A percentile compares a stretch with the other conserved stretches of the same genome.
phyloP scores from a whole-genome alignment of 176 grass and related monocot genomes.

The Pontederia crassipes region DNA sequence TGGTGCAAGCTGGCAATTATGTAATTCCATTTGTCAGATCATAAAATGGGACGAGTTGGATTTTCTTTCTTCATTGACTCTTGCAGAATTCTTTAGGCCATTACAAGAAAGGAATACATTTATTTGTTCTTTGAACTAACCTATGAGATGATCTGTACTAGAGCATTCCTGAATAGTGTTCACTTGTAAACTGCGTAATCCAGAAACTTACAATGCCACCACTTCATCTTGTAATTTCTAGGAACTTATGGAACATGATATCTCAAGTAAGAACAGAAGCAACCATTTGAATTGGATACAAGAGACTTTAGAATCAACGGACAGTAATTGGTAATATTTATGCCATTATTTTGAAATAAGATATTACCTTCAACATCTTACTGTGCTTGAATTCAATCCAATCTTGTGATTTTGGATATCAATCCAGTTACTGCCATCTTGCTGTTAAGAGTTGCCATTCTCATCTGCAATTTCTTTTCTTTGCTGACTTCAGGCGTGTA shows the following conservation, averaged over 20 bases:
- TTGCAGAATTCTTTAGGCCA: too few relatives aligned
- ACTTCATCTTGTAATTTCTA: slow-evolving; percentile 14
- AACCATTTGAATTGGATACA: slow-evolving; percentile 34
- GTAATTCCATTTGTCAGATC: too few relatives aligned
- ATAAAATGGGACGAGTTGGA: too few relatives aligned
- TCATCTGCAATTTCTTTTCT: slow-evolving; percentile 9
- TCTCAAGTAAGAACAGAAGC: slow-evolving; percentile 24
- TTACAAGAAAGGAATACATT: too few relatives aligned
- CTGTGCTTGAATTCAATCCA: not conserved
- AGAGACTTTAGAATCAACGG: not conserved
- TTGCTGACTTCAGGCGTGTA: slow-evolving; percentile 33
- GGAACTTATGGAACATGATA: slow-evolving; percentile 29
- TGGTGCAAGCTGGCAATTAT: too few relatives aligned
- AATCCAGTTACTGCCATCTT: not conserved
- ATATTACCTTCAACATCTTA: not conserved
- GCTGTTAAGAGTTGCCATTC: not conserved
- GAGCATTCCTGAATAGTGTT: too few relatives aligned
- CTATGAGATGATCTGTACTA: too few relatives aligned
- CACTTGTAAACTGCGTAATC: too few relatives aligned
- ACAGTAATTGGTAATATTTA: slow-evolving; percentile 34
- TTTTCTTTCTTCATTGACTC: too few relatives aligned
- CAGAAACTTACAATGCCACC: not conserved
- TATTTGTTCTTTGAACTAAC: too few relatives aligned
- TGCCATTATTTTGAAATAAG: not conserved
- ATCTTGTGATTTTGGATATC: not conserved